Base-by-base conservation (phyloP, 2,329 filamentous ascomycete genomes). In the Emmonsia crescens region DNA sequence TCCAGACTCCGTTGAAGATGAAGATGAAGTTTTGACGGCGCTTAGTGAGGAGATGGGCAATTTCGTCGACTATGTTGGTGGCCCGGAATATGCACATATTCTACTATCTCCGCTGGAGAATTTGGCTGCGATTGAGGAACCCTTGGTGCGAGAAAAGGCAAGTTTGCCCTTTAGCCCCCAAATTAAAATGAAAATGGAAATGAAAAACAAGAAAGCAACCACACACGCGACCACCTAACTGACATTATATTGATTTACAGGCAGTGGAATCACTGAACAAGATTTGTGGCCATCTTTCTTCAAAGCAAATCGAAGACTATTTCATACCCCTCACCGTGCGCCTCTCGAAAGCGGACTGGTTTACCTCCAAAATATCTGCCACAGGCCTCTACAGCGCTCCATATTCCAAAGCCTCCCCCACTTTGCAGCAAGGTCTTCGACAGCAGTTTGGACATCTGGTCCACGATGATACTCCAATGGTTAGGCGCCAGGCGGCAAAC, bases 261-360 rank as follows among this genome's bases (percentile, higher is more conserved):
- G 94, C 94, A 67, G 94, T 99, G 74, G 95, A 99, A 77, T 99
- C 94, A 56, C 85, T 99, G 69, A 99, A 99, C 85, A 99, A 96
- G 81, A 97, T 99, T 76, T 97, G 94, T 83, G 85, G 87, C 73
- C 86, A 96, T 75, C 84, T 99, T 61, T 96, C 91, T 58, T 81
- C 91, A 70, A 84, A 91, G 76, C 94, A 99, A 80, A 88, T 97
- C 73, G 94, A 99, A 81, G 90, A 96, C 72, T 89, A 92, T 78
- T 97, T 97, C 79, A 93, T 99, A 69, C 94, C 94, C 65, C 87
- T 99, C 72, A 92, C 92, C 63, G 85, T 96, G 72, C 91, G 94
- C 73, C 89, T 99, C 64, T 95, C 94, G 67, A 99, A 97, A 83
- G 94, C 94, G 78, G 94, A 99, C 79, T 99, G 94, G 94, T 99